These are phyloP conservation scores for Debaryomyces castellii DNA, from an alignment of 805 yeast species.

Conservation along the genomic window DNA sequence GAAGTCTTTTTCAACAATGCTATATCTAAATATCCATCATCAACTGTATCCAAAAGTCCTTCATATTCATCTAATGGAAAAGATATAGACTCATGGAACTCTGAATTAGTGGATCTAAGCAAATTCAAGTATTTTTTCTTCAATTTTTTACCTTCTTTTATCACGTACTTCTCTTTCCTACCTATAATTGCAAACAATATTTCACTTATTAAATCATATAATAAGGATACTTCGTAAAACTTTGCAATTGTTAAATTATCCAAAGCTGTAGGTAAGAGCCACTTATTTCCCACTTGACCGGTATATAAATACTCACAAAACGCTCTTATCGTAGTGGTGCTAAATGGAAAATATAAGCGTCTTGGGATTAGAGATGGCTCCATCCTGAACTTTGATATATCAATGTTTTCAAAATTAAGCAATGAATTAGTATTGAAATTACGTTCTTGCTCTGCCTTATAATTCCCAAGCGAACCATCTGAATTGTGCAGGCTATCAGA, in stretches of 20 bases:
- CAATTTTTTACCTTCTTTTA: conserved; percentile 39
- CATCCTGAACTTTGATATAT: conserved; percentile 34
- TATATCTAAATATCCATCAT: conserved; percentile 64
- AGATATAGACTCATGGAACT: conserved; percentile 20
- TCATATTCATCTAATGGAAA: conserved; percentile 53
- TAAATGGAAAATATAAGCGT: conserved; percentile 65
- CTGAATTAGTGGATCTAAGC: conserved; percentile 22
- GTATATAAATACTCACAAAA: conserved; percentile 73
- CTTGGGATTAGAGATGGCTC: conserved; percentile 71
- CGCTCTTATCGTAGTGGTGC: conserved; percentile 60
- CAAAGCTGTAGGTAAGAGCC: conserved; percentile 65
- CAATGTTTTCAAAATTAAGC: conserved; percentile 33
- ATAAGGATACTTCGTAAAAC: conserved; percentile 64
- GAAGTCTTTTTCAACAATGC: conserved; percentile 50
- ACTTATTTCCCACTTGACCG: conserved; percentile 74
- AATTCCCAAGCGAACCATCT: not conserved
- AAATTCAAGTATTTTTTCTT: conserved; percentile 26
- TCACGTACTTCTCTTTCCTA: conserved; percentile 56
- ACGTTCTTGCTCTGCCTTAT: not conserved
- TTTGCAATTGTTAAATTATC: conserved; percentile 64
- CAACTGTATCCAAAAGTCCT: conserved; percentile 55
- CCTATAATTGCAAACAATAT: conserved; percentile 69
- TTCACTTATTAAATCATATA: conserved; percentile 69
- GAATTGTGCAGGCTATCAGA: conserved; percentile 1
- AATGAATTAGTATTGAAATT: conserved; percentile 9